Evolutionary conservation across 306 rosid genomes (phyloP).

Genomic region (Gillenia trifoliata): DNA sequence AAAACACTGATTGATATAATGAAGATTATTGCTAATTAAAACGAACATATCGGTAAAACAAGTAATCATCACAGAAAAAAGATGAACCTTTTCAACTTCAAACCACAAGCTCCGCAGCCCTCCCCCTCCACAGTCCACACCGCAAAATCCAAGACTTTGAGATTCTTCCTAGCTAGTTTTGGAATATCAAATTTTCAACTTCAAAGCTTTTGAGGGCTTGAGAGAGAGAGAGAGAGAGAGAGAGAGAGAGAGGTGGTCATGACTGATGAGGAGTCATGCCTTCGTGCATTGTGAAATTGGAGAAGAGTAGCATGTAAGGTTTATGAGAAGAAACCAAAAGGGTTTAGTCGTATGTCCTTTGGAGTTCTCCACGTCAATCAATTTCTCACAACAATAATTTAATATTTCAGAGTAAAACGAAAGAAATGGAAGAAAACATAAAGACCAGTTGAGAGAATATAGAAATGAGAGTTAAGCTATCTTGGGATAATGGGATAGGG

Average conservation of each 20-base stretch:
- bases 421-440: too few relatives aligned
- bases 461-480: too few relatives aligned
- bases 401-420: too few relatives aligned
- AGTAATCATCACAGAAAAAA: neutral
- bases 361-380: neutral
- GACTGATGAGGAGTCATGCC: too few relatives aligned
- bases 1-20: neutral
- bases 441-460: too few relatives aligned
- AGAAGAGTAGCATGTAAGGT: neutral
- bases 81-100: neutral
- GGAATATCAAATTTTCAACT: too few relatives aligned
- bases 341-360: neutral
- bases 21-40: neutral
- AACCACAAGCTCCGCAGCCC: neutral
- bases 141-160: neutral
- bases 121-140: neutral
- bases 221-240: too few relatives aligned
- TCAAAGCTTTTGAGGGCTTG: too few relatives aligned
- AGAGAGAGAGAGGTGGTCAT: too few relatives aligned
- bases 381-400: neutral
- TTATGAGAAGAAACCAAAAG: neutral
- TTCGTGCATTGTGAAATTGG: neutral
- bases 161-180: too few relatives aligned
- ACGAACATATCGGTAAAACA: neutral
- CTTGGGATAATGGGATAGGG: too few relatives aligned